phyloP scores from a whole-genome alignment of 495 filamentous ascomycete species.

The Penicillium lividum region DNA sequence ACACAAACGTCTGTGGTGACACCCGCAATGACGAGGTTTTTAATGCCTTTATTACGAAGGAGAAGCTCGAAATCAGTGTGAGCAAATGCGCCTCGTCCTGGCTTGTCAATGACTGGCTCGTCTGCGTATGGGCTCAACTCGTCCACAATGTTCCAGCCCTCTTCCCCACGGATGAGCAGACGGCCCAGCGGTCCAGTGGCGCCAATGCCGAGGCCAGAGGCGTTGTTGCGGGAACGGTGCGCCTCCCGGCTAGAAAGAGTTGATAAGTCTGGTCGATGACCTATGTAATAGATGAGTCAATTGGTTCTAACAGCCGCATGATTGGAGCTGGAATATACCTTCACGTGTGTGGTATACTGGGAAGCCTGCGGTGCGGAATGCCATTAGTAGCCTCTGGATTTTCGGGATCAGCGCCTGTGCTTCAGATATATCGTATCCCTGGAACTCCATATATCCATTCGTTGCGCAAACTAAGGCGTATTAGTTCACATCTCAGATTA shows the following conservation, averaged over 20 bases:
- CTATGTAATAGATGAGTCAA: slow-evolving; percentile 32
- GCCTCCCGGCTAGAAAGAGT: slow-evolving; percentile 58
- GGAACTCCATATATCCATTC: slow-evolving; percentile 59
- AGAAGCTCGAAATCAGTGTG: slow-evolving; percentile 64
- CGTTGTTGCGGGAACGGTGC: slow-evolving; percentile 55
- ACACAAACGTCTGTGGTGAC: slow-evolving; percentile 75
- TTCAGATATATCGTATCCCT: slow-evolving; percentile 58
- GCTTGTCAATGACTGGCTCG: slow-evolving; percentile 69
- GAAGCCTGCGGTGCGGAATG: slow-evolving; percentile 58
- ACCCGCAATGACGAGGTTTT: slow-evolving; percentile 64
- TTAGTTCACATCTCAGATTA: slow-evolving; percentile 4
- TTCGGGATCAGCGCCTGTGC: slow-evolving; percentile 57
- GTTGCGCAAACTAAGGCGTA: slow-evolving; percentile 52
- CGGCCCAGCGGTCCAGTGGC: slow-evolving; percentile 62
- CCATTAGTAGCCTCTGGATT: slow-evolving; percentile 53
- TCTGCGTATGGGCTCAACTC: slow-evolving; percentile 56
- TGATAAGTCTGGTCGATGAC: slow-evolving; percentile 63
- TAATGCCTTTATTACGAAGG: slow-evolving; percentile 62
- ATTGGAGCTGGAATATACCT: slow-evolving; percentile 30
- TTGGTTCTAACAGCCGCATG: neutral
- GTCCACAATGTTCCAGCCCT: slow-evolving; percentile 61
- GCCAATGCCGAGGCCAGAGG: slow-evolving; percentile 58
- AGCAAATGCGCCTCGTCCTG: slow-evolving; percentile 65
- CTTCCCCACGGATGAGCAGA: slow-evolving; percentile 63
- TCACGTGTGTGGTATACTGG: slow-evolving; percentile 69